phyloP scores from a whole-genome alignment of 805 yeast species.

The Wickerhamomyces alni region DNA sequence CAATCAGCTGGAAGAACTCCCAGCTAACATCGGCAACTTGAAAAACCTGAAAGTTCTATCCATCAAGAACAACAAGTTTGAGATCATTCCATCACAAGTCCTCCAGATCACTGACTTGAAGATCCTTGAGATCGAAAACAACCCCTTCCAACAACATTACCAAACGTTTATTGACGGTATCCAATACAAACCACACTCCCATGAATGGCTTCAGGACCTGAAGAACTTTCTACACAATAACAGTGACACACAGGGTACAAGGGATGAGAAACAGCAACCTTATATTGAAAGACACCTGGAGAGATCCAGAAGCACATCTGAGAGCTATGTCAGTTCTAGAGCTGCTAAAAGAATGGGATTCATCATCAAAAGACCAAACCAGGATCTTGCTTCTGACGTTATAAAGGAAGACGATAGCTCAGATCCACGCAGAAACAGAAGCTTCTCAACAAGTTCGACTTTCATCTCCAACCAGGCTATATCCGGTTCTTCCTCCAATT shows the following conservation, averaged over 20 bases:
- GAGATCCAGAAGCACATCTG: conserved; percentile 32
- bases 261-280: neutral
- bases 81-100: conserved; percentile 47
- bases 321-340: conserved; percentile 44
- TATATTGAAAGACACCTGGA: conserved; percentile 11
- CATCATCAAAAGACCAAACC: conserved; percentile 39
- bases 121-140: conserved; percentile 55
- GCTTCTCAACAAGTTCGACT: neutral
- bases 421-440: neutral
- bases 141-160: conserved; percentile 53
- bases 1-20: conserved; percentile 46
- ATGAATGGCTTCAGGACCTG: conserved; percentile 35
- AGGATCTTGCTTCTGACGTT: conserved; percentile 15
- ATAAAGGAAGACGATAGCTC: conserved; percentile 20
- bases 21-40: conserved; percentile 36
- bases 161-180: conserved; percentile 29
- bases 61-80: conserved; percentile 51
- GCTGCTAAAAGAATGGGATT: conserved; percentile 77
- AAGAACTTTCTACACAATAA: conserved; percentile 4
- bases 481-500: no score
- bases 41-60: conserved; percentile 50
- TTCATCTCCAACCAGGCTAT: no score
- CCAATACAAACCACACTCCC: conserved; percentile 29
- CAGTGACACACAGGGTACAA: neutral
- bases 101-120: conserved; percentile 46